Evolutionary conservation across 169 alveolate species (phyloP).

Genomic region (Perkinsus olseni): DNA sequence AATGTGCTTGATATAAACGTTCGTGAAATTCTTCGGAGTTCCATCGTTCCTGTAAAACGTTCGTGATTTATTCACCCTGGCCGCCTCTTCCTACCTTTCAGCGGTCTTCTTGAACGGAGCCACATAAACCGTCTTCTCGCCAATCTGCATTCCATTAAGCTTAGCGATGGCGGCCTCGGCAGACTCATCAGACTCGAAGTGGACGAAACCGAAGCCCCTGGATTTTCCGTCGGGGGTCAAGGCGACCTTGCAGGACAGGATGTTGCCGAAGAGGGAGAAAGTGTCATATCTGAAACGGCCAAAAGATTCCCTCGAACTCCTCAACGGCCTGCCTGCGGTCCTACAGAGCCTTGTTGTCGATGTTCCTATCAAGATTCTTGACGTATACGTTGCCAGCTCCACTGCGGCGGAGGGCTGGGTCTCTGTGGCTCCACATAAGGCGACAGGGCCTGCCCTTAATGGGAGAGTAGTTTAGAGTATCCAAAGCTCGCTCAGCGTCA

Average conservation of each 20-base stretch:
- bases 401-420: conserved; percentile 84
- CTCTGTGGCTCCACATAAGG: conserved; percentile 84
- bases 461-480: conserved; percentile 76
- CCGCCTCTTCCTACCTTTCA: conserved; percentile 57
- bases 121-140: conserved; percentile 75
- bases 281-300: conserved; percentile 50
- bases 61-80: neutral
- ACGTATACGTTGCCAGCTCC: conserved; percentile 88
- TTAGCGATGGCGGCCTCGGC: conserved; percentile 83
- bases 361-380: conserved; percentile 78
- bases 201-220: conserved; percentile 93
- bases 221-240: conserved; percentile 36
- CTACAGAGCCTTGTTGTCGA: conserved; percentile 83
- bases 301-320: neutral
- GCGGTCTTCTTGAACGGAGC: conserved; percentile 73
- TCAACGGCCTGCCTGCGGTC: neutral
- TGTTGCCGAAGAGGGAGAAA: conserved; percentile 84
- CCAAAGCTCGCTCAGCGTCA: conserved; percentile 80
- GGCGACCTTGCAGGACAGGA: conserved; percentile 87
- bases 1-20: conserved; percentile 80
- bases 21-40: conserved; percentile 49
- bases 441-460: conserved; percentile 85
- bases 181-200: conserved; percentile 78
- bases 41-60: conserved; percentile 17
- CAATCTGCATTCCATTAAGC: conserved; percentile 80